A percentile compares a stretch with the other conserved stretches of the same genome.
Evolutionary conservation across 2,329 filamentous ascomycete genomes (phyloP).

Genomic region (Colletotrichum sp.): DNA sequence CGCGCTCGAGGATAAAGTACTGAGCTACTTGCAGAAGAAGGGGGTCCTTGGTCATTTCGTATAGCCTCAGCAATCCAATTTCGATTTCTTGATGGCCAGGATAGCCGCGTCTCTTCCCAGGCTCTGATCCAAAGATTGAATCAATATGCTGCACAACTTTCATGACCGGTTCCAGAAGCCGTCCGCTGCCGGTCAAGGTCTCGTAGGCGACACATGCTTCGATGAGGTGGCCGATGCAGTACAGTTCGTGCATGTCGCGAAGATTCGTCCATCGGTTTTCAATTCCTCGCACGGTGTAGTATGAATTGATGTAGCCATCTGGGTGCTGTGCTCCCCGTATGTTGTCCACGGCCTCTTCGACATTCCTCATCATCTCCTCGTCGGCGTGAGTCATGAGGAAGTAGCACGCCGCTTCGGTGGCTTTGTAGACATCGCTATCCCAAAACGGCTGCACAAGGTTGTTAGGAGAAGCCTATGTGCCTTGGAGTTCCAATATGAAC

Average conservation of each 20-base stretch:
- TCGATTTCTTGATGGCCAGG: slow-evolving; percentile 45
- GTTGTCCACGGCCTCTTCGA: slow-evolving; percentile 7
- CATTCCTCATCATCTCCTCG: neutral
- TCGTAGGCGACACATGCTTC: slow-evolving; percentile 1
- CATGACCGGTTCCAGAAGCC: neutral
- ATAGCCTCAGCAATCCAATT: slow-evolving; percentile 43
- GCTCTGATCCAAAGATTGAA: neutral
- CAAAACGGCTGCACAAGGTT: neutral
- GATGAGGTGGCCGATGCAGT: neutral
- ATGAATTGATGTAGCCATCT: slow-evolving; percentile 6
- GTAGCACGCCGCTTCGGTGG: slow-evolving; percentile 4
- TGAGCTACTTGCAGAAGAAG: slow-evolving; percentile 44
- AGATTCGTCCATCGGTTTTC: neutral
- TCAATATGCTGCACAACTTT: neutral
- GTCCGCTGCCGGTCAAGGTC: neutral
- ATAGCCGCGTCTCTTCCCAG: neutral
- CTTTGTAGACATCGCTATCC: slow-evolving; percentile 6
- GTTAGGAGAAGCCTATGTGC: neutral
- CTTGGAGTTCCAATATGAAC: neutral
- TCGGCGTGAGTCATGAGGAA: neutral
- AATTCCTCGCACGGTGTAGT: neutral
- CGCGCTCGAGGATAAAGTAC: slow-evolving; percentile 64
- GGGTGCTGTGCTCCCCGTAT: neutral
- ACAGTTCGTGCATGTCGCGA: neutral
- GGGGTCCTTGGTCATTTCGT: slow-evolving; percentile 36